Conservation (phyloP, 1,284 basidiomycete species). For the Cryptococcus maquisensis region DNA sequence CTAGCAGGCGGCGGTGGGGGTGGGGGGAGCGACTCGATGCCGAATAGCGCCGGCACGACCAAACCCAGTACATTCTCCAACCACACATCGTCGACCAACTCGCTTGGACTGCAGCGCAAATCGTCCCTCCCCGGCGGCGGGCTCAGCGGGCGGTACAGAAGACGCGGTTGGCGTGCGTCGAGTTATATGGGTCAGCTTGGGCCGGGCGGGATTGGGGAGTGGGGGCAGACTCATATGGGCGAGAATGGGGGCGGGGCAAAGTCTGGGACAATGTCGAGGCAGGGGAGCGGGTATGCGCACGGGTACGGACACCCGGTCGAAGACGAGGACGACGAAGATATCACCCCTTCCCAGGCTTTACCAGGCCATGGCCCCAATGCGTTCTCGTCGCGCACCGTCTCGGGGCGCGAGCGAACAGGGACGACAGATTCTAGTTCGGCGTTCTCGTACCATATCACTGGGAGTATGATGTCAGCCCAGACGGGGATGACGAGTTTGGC, state of each 20-base stretch:
- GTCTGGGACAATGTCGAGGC: background rate
- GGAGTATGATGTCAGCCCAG: slow-evolving; percentile 3
- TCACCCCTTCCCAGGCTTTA: background rate
- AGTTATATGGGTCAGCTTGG: slow-evolving; percentile 11
- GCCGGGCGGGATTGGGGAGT: background rate
- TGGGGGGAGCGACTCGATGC: background rate
- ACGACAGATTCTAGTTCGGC: slow-evolving; percentile 7
- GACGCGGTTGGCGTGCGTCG: slow-evolving; percentile 28
- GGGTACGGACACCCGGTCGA: background rate
- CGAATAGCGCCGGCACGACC: too few species aligned
- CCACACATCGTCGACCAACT: too few species aligned
- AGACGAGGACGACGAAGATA: background rate
- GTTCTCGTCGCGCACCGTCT: too few species aligned
- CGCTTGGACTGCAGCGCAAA: slow-evolving; percentile 20
- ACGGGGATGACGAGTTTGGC: background rate
- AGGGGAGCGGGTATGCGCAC: background rate
- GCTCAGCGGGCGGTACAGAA: slow-evolving; percentile 28
- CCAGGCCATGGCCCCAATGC: too few species aligned
- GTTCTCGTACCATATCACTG: background rate
- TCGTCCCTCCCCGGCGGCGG: slow-evolving; percentile 13
- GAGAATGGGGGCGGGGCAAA: slow-evolving; percentile 26
- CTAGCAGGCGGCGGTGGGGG: background rate
- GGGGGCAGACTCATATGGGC: slow-evolving; percentile 18
- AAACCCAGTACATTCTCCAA: too few species aligned
- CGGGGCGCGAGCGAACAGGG: background rate